Conservation (phyloP, 768 basidiomycete genomes). For the Saitozyma sp. region DNA sequence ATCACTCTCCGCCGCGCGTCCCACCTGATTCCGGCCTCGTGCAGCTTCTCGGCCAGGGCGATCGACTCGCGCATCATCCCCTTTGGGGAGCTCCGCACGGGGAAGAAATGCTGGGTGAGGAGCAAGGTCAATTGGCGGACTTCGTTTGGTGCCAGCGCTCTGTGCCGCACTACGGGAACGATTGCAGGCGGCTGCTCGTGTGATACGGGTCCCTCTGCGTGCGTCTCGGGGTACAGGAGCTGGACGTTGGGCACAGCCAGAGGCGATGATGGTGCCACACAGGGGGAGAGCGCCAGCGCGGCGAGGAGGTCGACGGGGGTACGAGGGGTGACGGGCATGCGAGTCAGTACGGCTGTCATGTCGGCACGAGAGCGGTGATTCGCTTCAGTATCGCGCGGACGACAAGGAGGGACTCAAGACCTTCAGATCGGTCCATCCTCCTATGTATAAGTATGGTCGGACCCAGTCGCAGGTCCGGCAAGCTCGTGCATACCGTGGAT, state of each 20-base stretch:
- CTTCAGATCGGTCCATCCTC: no score
- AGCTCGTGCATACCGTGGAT: background rate
- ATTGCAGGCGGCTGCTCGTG: background rate
- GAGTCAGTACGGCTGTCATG: background rate
- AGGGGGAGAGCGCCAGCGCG: constrained; percentile 13
- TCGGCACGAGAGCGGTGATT: no score
- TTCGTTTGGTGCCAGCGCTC: constrained; percentile 25
- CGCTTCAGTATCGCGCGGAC: no score
- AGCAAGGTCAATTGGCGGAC: constrained; percentile 26
- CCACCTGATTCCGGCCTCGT: constrained; percentile 36
- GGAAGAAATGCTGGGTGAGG: constrained; percentile 25
- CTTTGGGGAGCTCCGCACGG: constrained; percentile 16
- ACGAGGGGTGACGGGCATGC: constrained; percentile 3
- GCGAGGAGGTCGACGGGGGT: constrained; percentile 19
- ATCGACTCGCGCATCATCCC: constrained; percentile 34
- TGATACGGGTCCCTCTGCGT: background rate
- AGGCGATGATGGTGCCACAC: background rate
- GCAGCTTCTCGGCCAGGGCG: constrained; percentile 24
- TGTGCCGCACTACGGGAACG: background rate
- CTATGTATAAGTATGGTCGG: no score
- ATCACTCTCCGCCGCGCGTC: constrained; percentile 35
- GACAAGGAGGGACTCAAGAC: no score
- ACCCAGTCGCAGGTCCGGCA: background rate
- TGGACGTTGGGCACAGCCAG: background rate
- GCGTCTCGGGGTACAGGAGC: background rate